phyloP scores from a whole-genome alignment of 306 rosid species.

The Vachellia pachyceras region DNA sequence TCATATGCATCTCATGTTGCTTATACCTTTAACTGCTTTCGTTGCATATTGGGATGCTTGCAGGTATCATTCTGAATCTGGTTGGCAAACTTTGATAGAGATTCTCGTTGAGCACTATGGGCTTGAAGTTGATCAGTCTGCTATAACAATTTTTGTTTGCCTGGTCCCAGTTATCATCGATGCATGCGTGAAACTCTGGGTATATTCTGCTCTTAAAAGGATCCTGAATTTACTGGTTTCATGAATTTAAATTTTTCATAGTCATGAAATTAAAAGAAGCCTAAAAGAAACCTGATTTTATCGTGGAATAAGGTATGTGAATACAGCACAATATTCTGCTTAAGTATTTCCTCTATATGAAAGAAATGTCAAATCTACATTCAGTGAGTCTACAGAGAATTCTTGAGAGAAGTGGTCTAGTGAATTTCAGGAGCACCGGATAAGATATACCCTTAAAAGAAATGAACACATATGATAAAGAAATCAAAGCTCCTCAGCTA shows the following conservation, averaged over 20 bases:
- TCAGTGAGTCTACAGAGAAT: neutral
- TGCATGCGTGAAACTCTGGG: conserved; percentile 97
- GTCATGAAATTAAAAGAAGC: conserved; percentile 14
- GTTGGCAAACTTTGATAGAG: conserved; percentile 93
- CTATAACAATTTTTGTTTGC: conserved; percentile 80
- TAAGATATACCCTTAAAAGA: neutral
- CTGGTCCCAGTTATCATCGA: conserved; percentile 83
- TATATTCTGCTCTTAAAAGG: conserved; percentile 46
- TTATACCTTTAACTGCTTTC: conserved; percentile 27
- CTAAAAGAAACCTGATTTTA: neutral
- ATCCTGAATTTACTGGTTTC: conserved; percentile 24
- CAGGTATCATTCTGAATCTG: conserved; percentile 99
- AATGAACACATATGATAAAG: neutral
- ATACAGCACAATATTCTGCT: conserved; percentile 6
- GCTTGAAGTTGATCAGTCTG: conserved; percentile 73
- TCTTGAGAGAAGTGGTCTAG: neutral
- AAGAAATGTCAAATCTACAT: neutral
- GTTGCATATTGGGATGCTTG: conserved; percentile 37
- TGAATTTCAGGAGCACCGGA: neutral
- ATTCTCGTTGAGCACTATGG: conserved; percentile 89
- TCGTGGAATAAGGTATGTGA: neutral
- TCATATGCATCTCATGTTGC: neutral
- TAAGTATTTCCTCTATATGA: neutral
- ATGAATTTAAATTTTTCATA: conserved; percentile 17
- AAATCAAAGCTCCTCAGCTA: neutral